These are phyloP conservation scores for Verticillium albo-atrum DNA, from an alignment of 2,329 filamentous ascomycete species.

Conservation along the genomic window DNA sequence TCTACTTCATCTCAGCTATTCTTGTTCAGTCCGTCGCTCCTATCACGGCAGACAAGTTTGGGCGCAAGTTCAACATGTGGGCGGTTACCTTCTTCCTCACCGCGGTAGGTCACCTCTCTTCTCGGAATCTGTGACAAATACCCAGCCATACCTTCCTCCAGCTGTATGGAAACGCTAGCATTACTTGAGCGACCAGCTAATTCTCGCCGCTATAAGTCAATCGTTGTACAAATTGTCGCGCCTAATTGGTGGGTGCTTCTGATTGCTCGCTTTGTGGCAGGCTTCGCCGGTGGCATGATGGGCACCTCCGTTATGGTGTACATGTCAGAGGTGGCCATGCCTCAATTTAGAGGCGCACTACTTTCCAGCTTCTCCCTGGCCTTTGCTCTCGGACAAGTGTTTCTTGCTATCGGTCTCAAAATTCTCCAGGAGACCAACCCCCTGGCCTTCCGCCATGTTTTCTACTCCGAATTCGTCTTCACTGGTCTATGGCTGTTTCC, in stretches of 20 bases:
- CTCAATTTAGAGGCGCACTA: not conserved
- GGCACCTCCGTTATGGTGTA: constrained; percentile 1
- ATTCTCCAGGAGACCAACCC: not conserved
- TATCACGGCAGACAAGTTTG: not conserved
- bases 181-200: no score
- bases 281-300: not conserved
- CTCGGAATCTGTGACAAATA: no score
- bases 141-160: no score
- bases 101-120: not conserved
- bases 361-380: not conserved
- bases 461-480: constrained; percentile 4
- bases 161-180: no score
- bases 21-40: not conserved
- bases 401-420: constrained; percentile 1
- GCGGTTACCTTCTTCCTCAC: not conserved
- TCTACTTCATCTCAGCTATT: not conserved
- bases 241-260: not conserved
- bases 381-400: not conserved
- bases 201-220: not conserved
- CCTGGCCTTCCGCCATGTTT: not conserved
- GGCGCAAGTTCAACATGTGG: not conserved
- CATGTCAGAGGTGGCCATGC: constrained; percentile 3
- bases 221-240: not conserved
- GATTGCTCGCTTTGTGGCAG: not conserved
- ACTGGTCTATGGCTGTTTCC: not conserved